Evolutionary conservation across 345 rosid species (phyloP), one percentile per base, ranked within the genome.

Genomic region (Noccaea caerulescens): DNA sequence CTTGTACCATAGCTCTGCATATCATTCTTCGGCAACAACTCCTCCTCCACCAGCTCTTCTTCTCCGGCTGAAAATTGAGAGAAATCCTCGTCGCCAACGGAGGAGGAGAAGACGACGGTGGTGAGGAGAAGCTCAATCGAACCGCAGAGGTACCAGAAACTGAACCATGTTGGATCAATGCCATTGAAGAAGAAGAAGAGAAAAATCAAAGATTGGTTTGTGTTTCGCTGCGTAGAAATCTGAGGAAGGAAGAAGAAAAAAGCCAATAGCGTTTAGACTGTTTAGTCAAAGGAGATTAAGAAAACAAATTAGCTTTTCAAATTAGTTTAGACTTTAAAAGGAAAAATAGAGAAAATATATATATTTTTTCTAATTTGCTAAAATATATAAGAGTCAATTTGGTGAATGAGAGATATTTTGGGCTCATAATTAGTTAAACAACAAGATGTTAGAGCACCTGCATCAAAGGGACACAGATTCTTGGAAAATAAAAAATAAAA

Each of bases 1-100:
- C 85, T 77, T 88, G 87, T 4, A 84, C 94, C 97, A 88, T 90
- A 25, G 86, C 83, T 50, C 23, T 69, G 76, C 77, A 71, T 12
- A 63, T 36, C 60, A 54, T 41, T 66, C 76, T 69, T 74, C 72
- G 67, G 63, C 4, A 37, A 18, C 5, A 62, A n/a, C 64, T 64
- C 58, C 23, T 42, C 58, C 36, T 72, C 69, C 32, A 71, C 69
- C 32, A 71, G 34, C 72, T 42, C 39, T 49, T 45, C 8, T 75
- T 75, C 73, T 76, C 76, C 72, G 76, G 69, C 42, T 25, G 66
- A 50, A 69, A 34, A 39, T 38, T 16, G 64, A 77, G 63, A 47
- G 78, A 66, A 46, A 64, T 41, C 56, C 75, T 50, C 33, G 76
- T 14, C 37, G 72, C 5, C 58, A 7, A 34, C 4, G 47, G 51